Evolutionary conservation across 805 yeast genomes (phyloP), one percentile per base, ranked within the genome.

Genomic region (Metschnikowia cerradonensis): DNA sequence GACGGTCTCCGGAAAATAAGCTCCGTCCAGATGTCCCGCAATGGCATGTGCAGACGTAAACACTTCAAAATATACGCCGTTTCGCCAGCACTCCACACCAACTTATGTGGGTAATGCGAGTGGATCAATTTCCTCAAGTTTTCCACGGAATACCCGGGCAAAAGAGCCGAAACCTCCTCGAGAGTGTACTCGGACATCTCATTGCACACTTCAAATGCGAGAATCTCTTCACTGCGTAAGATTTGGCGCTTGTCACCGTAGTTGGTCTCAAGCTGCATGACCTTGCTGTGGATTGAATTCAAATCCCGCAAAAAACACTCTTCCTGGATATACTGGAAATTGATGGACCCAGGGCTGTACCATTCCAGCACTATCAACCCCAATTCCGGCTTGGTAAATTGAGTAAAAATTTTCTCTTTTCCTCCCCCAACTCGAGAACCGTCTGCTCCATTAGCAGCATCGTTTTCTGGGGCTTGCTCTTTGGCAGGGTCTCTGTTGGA

Each of bases 311-410:
- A 48, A 32, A 56, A 56, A 19, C 56, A 56, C 42, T 58, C 60
- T 8, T 54, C 45, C 20, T 53, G 56, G 11, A 58, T 48, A 43
- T 33, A 36, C 38, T 39, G 45, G 36, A 52, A 48, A 37, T 58
- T 53, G 35, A 56, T 51, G 3, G 50, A 51, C 3, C 52, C 44
- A 1, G 46, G 38, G 17, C 47, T 49, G 45, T 52, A 46, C 61
- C 61, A 58, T 42, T 54, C 55, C 48, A 43, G 52, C n/a, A 58
- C 53, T n/a, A 58, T 45, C 40, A 58, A 47, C 23, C 49, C 49
- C 15, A 56, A 47, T 38, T 58, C 61, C 0, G 58, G 57, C 41
- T 44, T 37, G 14, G 61, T 56, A 30, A 57, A 46, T 30, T 41
- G 40, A 3, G 15, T 37, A 8, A n/a, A 6, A 14, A 3, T 8